phyloP scores from a whole-genome alignment of 2,329 filamentous ascomycete genomes.

The Meredithiella fracta region DNA sequence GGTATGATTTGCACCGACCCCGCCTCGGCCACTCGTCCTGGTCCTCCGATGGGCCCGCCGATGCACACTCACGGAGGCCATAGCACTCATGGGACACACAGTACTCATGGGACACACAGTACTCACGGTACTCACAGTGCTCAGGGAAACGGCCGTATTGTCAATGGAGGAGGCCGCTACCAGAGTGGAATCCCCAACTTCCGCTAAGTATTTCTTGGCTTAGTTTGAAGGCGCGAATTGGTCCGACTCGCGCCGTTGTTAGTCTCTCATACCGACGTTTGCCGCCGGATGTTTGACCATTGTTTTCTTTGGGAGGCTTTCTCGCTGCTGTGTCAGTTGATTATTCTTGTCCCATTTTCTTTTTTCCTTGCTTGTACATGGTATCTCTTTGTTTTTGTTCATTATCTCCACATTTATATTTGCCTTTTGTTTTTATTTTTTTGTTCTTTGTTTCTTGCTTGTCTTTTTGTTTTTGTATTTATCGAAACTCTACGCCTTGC shows the following conservation, averaged over 20 bases:
- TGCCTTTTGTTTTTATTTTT: slow-evolving; percentile 1
- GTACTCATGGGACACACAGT: not conserved
- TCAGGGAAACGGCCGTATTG: not conserved
- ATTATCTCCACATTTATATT: slow-evolving; percentile 3
- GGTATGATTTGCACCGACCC: slow-evolving; percentile 98
- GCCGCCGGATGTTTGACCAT: not conserved
- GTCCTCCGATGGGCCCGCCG: slow-evolving; percentile 58
- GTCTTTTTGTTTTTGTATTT: not conserved
- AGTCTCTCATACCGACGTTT: not conserved
- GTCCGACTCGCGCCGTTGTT: no score
- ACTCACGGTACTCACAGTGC: not conserved
- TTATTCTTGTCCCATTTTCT: not conserved
- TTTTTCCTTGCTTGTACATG: not conserved
- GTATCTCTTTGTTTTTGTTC: not conserved
- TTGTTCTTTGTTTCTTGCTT: not conserved
- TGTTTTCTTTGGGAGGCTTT: not conserved
- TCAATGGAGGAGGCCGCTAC: not conserved
- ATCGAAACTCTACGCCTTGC: not conserved
- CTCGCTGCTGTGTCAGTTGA: not conserved
- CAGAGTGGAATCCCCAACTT: not conserved
- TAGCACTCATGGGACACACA: not conserved
- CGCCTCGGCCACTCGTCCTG: slow-evolving; percentile 72
- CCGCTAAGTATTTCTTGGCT: not conserved
- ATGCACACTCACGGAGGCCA: slow-evolving; percentile 22
- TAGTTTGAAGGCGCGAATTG: not conserved